Conservation (phyloP, 2,329 filamentous ascomycete species). For the Colletotrichum limetticola region DNA sequence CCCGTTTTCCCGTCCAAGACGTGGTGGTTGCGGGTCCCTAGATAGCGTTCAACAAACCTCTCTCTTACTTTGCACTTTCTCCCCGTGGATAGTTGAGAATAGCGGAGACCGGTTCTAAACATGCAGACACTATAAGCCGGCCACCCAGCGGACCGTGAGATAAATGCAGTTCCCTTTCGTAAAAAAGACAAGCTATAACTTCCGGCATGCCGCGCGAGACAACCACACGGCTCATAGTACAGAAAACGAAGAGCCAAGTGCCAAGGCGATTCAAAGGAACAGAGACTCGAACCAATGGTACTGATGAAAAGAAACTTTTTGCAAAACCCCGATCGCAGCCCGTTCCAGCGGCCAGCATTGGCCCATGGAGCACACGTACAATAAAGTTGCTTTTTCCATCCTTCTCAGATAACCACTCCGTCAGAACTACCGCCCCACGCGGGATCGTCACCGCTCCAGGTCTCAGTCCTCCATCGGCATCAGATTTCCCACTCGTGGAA, state of each 20-base stretch:
- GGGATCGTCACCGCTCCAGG: slow-evolving; percentile 27
- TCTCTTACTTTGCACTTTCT: not conserved
- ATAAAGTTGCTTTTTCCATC: not conserved
- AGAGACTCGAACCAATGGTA: not conserved
- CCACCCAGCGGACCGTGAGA: too few relatives aligned
- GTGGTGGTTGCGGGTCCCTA: not conserved
- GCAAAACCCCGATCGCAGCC: not conserved
- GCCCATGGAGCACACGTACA: not conserved
- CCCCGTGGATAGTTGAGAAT: not conserved
- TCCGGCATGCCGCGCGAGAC: not conserved
- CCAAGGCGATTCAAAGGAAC: not conserved
- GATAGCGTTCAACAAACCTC: not conserved
- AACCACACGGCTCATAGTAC: not conserved
- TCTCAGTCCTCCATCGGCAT: not conserved
- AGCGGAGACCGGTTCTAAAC: too few relatives aligned
- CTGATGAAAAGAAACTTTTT: not conserved
- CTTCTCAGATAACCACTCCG: not conserved
- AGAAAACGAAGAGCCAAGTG: not conserved
- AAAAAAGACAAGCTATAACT: too few relatives aligned
- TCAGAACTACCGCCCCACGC: not conserved
- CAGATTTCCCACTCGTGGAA: not conserved
- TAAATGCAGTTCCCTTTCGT: too few relatives aligned
- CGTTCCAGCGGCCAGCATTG: not conserved
- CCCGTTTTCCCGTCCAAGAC: too few relatives aligned
- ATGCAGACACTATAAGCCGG: too few relatives aligned